Evolutionary conservation across 768 basidiomycete genomes (phyloP), one percentile per base, ranked within the genome.

Genomic region (Suillus tomentosus): DNA sequence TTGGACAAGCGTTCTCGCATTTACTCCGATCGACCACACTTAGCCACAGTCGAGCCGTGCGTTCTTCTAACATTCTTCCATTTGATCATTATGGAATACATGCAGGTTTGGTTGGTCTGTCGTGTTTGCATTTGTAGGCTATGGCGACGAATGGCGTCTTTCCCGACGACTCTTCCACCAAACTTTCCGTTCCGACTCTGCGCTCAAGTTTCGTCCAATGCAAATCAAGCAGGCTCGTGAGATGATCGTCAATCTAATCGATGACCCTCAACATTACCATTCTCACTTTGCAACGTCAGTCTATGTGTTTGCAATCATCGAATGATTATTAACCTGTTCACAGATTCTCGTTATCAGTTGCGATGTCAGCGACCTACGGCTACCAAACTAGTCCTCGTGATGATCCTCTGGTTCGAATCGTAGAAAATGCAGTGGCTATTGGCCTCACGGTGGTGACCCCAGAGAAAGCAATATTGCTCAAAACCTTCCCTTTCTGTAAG

Each of bases 161-260:
- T 77, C 74, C 64, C 70, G 79, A 53, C 72, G 74, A 51, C 65
- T 71, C 39, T 80, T 80, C 61, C 76, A 78, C 67, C 77, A 79
- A 56, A 74, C 74, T 62, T 79, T 80, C 64, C 75, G 78, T 56
- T 66, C 74, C 24, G 74, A 73, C 13, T 65, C 77, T 56, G 59
- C 68, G 19, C 42, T 59, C 3, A 64, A 62, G 4, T 75, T 73
- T 55, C 68, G 71, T 47, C 70, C 71, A 17, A 60, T 70, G 17
- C 71, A 77, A 45, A 65, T 69, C 11, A 67, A 66, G 45, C 70
- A 70, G 48, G 68, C 73, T 3, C n/a, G 67, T 56, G 70, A 66
- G 24, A 54, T 78, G n/a, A 66, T 78, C 15, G 66, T 70, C 27
- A 67, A 70, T 27, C 62, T 79, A 37, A 57, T 68, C 11, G 64